These are phyloP conservation scores for Coccomyxa subellipsoidea DNA, from an alignment of 163 green algal genomes.

Conservation along the genomic window DNA sequence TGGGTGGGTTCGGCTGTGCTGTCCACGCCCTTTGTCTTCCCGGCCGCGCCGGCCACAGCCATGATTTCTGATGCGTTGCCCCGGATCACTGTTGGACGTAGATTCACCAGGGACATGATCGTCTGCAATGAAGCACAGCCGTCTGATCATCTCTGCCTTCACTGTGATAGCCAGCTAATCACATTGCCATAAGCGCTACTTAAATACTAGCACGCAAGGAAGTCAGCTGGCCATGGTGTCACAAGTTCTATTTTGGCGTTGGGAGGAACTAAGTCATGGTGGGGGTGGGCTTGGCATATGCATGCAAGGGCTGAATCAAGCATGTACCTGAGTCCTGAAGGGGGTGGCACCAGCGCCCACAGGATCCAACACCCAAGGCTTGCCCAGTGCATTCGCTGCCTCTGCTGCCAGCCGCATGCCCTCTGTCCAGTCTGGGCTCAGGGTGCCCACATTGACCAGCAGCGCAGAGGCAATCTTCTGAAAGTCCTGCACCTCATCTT, in stretches of 20 bases:
- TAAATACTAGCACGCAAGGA: neutral
- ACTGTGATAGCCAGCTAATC: neutral
- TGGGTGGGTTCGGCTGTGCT: constrained; percentile 54
- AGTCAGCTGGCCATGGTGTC: neutral
- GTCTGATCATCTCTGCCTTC: neutral
- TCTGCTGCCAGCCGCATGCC: constrained; percentile 59
- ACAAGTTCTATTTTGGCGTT: no score
- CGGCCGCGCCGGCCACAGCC: constrained; percentile 61
- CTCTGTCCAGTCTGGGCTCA: constrained; percentile 58
- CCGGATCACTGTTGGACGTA: constrained; percentile 72
- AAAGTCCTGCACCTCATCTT: constrained; percentile 74
- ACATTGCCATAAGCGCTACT: neutral
- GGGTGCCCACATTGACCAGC: constrained; percentile 85
- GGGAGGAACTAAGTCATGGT: neutral
- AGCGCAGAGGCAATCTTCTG: constrained; percentile 53
- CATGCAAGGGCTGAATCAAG: neutral
- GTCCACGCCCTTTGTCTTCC: constrained; percentile 65
- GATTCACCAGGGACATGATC: constrained; percentile 53
- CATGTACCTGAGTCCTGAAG: constrained; percentile 41
- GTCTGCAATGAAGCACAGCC: constrained; percentile 9
- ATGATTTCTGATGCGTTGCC: constrained; percentile 87
- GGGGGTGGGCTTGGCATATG: no score
- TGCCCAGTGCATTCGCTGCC: constrained; percentile 46
- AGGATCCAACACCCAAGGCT: constrained; percentile 89
- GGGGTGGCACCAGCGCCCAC: constrained; percentile 71